A percentile compares a stretch with the other conserved stretches of the same genome.
These are phyloP conservation scores for Globisporangium iwayamae DNA, from an alignment of 352 stramenopile genomes.

Conservation along the genomic window DNA sequence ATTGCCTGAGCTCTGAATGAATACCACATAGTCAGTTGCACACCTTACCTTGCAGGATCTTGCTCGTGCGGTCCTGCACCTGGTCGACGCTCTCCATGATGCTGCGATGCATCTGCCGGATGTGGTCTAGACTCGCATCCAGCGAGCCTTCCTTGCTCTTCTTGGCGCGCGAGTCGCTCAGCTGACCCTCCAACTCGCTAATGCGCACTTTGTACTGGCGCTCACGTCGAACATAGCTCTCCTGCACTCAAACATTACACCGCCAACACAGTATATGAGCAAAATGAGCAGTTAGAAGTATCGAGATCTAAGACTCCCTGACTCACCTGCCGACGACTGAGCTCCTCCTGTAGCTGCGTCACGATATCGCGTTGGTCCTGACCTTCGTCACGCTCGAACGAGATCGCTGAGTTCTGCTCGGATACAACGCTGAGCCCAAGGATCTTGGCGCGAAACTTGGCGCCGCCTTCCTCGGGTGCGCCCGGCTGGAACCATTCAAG, in stretches of 20 bases:
- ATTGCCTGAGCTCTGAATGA: neutral
- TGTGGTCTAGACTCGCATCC: constrained; percentile 73
- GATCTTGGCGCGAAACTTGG: constrained; percentile 59
- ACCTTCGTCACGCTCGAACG: constrained; percentile 25
- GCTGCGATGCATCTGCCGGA: constrained; percentile 79
- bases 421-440: constrained; percentile 38
- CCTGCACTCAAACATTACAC: constrained; percentile 23
- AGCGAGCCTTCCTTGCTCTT: constrained; percentile 64
- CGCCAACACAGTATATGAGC: neutral
- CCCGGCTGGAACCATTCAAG: constrained; percentile 16
- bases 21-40: neutral
- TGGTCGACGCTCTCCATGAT: constrained; percentile 89
- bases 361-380: constrained; percentile 46
- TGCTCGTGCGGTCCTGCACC: constrained; percentile 88
- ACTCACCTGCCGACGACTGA: constrained; percentile 46
- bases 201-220: constrained; percentile 87
- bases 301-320: too few relatives aligned
- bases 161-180: constrained; percentile 66
- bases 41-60: constrained; percentile 70
- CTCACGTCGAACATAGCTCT: constrained; percentile 86
- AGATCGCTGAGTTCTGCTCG: constrained; percentile 33
- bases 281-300: neutral
- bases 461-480: constrained; percentile 31
- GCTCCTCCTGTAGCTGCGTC: constrained; percentile 55
- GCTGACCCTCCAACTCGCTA: constrained; percentile 65